These are phyloP conservation scores for Triangularia setosa DNA, from an alignment of 2,329 filamentous ascomycete species.

Conservation along the genomic window DNA sequence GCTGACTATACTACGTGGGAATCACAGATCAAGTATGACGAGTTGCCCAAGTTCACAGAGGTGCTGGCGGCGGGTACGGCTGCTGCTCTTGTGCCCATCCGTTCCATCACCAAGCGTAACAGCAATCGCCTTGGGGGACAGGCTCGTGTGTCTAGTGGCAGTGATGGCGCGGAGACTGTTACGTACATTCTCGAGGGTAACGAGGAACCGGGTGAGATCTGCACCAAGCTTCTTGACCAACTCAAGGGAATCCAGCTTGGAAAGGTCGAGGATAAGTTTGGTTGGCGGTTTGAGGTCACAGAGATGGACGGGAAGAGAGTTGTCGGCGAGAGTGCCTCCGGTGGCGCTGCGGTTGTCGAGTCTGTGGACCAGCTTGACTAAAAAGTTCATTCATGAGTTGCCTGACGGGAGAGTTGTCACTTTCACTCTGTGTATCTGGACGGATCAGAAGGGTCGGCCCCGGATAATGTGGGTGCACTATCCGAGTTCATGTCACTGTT, in stretches of 20 bases:
- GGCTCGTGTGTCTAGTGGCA: constrained; percentile 36
- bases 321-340: constrained; percentile 26
- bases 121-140: constrained; percentile 36
- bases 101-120: constrained; percentile 72
- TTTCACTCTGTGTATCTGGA: not conserved
- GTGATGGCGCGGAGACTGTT: constrained; percentile 46
- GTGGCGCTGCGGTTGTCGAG: constrained; percentile 24
- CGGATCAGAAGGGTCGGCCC: not conserved
- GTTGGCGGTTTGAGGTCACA: constrained; percentile 59
- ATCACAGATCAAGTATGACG: constrained; percentile 50
- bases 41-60: constrained; percentile 64
- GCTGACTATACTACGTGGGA: not conserved
- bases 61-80: constrained; percentile 91
- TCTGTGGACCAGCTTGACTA: constrained; percentile 38
- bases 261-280: constrained; percentile 70
- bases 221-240: constrained; percentile 66
- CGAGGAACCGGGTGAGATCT: constrained; percentile 70
- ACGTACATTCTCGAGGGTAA: constrained; percentile 52
- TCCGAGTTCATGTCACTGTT: not conserved
- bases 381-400: not conserved
- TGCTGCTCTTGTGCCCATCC: constrained; percentile 85
- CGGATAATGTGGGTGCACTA: not conserved
- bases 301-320: constrained; percentile 44
- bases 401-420: not conserved
- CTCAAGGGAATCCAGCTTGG: constrained; percentile 85